These are phyloP conservation scores for Escovopsis weberi DNA, from an alignment of 2,329 filamentous ascomycete species.

Conservation along the genomic window DNA sequence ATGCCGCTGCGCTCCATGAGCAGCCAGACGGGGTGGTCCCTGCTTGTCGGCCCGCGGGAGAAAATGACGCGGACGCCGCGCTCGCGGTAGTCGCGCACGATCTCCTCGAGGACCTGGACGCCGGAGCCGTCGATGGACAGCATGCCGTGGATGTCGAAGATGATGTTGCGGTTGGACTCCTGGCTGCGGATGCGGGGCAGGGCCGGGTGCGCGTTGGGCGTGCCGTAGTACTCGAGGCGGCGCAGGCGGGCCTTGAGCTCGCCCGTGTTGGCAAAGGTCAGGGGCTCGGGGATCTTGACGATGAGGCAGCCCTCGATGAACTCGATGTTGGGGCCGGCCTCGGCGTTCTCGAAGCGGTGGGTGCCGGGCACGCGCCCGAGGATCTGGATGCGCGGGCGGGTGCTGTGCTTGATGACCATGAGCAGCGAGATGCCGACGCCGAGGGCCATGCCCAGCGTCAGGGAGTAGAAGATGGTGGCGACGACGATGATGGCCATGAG, in stretches of 20 bases:
- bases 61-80: constrained; percentile 68
- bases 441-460: constrained; percentile 84
- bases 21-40: constrained; percentile 45
- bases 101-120: constrained; percentile 80
- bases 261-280: constrained; percentile 95
- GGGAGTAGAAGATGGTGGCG: constrained; percentile 86
- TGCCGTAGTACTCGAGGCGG: constrained; percentile 83
- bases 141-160: constrained; percentile 97
- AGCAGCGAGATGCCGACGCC: constrained; percentile 85
- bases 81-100: constrained; percentile 66
- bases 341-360: constrained; percentile 74
- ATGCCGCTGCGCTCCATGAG: constrained; percentile 72
- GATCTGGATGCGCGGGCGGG: constrained; percentile 89
- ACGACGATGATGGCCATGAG: constrained; percentile 86
- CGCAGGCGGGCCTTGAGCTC: constrained; percentile 73
- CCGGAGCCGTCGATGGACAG: constrained; percentile 88
- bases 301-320: constrained; percentile 88
- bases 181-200: constrained; percentile 62
- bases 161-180: constrained; percentile 81
- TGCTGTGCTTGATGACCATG: constrained; percentile 79
- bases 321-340: constrained; percentile 58
- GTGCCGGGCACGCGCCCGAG: constrained; percentile 78
- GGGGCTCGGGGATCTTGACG: constrained; percentile 91
- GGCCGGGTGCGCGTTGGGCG: constrained; percentile 68
- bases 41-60: constrained; percentile 36